Base-by-base conservation (phyloP, 192 early-diverging fungal species). In the Entomortierella beljakovae region DNA sequence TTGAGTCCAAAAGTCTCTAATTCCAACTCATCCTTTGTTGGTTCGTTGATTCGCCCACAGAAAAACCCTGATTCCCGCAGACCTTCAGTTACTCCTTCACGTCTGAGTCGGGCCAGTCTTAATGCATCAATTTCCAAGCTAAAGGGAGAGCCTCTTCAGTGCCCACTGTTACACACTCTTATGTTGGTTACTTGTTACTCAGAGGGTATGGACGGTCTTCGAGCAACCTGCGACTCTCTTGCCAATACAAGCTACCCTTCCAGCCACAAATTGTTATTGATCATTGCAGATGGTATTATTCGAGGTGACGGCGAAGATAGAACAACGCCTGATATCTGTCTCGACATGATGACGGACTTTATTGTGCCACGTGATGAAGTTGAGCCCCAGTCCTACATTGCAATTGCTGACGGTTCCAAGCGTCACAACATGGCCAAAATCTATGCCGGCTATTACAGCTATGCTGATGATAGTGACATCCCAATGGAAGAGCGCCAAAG, bases 401-500 rank as follows among this genome's bases (percentile, higher is more conserved):
- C 97, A 33, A 95, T 97, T 57, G 96, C 93, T 22, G 90, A 96
- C 66, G 97, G 95, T 23, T 70, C 71, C 52, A 96, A 95, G 77
- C 88, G 94, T 23, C 92, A 95, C 68, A 98, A 98, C 81, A 95
- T 93, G 90, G 96, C 95, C 59, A 88, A 93, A 73, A 92, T 98
- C 29, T 96, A 96, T 79, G 92, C 95, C 10, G 97, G 97, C 25
- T 94, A 92, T 85, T 98, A 97, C 75, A 59, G 83, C 42, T 91
- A 91, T n/a, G 86, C 84, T 32, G 88, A 91, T 20, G 84, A 85
- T 61, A 62, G 43, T 28, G 72, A 82, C 20, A 38, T 75, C 3
- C 74, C 82, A 1, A 60, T 69, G 18, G 83, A 83, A 29, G 59
- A 89, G 25, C 84, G 86, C 31, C 83, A 86, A 62, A 70, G 60